Conservation (phyloP, 257 asterid species). For the Nicotiana obtusifolia region DNA sequence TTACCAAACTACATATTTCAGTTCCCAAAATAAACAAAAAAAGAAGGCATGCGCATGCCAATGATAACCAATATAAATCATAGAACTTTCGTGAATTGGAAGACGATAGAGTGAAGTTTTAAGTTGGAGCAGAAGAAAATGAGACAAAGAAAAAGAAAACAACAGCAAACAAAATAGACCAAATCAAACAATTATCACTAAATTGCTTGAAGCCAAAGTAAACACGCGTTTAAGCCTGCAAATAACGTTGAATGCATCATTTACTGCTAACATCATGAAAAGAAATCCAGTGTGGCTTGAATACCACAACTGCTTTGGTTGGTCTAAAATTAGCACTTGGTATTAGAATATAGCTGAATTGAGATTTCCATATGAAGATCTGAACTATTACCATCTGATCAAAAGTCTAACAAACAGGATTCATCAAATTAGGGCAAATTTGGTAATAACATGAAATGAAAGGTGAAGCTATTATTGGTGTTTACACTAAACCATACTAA, state of each 20-base stretch:
- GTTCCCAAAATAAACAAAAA: neutral
- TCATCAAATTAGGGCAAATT: too few relatives aligned
- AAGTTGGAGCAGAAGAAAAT: neutral
- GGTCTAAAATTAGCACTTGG: neutral
- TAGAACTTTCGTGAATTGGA: too few relatives aligned
- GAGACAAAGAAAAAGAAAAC: slow-evolving; percentile 4
- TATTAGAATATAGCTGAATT: too few relatives aligned
- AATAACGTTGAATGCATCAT: neutral
- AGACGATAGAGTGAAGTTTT: too few relatives aligned
- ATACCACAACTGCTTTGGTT: neutral
- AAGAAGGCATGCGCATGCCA: too few relatives aligned
- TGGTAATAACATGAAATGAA: too few relatives aligned
- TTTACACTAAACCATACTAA: too few relatives aligned
- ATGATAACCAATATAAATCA: neutral
- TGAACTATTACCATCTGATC: too few relatives aligned
- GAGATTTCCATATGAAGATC: too few relatives aligned
- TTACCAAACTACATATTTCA: neutral
- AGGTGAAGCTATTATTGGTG: too few relatives aligned
- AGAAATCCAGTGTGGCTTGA: neutral
- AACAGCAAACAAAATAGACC: too few relatives aligned
- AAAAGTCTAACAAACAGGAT: too few relatives aligned
- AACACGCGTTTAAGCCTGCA: neutral
- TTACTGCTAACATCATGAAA: neutral
- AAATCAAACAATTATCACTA: neutral
- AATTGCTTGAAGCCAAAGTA: slow-evolving; percentile 5